Percentiles rank a stretch among this genome's conserved stretches.
Evolutionary conservation across 1,284 basidiomycete species (phyloP).

Genomic region (Apiotrichum gamsii): DNA sequence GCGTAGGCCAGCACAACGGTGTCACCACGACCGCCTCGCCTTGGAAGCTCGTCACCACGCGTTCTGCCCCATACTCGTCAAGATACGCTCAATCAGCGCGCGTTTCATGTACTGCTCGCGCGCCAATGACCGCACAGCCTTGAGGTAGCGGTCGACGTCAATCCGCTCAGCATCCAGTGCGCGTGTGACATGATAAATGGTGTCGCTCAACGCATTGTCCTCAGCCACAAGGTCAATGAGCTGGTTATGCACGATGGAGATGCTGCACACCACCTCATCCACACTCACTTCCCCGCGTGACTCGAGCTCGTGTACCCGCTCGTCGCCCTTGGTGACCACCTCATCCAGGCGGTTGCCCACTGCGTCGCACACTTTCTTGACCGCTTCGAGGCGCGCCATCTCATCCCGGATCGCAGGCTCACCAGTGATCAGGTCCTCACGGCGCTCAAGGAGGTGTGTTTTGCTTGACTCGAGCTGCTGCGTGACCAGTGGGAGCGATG

Average conservation of each 20-base stretch:
- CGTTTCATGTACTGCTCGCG: conserved; percentile 76
- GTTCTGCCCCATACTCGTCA: conserved; percentile 58
- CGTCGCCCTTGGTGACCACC: conserved; percentile 60
- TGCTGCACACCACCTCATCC: conserved; percentile 89
- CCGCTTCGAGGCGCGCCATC: conserved; percentile 87
- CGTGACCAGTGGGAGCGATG: conserved; percentile 62
- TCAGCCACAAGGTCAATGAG: conserved; percentile 91
- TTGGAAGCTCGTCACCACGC: too few species aligned
- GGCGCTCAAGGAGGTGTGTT: conserved; percentile 69
- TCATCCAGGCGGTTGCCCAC: conserved; percentile 63
- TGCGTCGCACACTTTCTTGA: conserved; percentile 80
- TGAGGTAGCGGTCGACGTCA: conserved; percentile 84
- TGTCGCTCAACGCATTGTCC: conserved; percentile 96
- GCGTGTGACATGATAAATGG: conserved; percentile 91
- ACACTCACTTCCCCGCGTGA: conserved; percentile 57
- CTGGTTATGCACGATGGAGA: conserved; percentile 95
- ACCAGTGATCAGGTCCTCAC: conserved; percentile 76
- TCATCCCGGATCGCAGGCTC: conserved; percentile 92
- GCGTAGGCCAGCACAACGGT: too few species aligned
- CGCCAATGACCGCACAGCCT: conserved; percentile 77
- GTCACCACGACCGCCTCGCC: too few species aligned
- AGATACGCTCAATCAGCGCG: conserved; percentile 81
- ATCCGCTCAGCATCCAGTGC: conserved; percentile 87
- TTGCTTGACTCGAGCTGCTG: conserved; percentile 63
- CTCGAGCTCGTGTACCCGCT: conserved; percentile 62